Conservation (phyloP, 306 rosid species). For the Lathyrus sativus region DNA sequence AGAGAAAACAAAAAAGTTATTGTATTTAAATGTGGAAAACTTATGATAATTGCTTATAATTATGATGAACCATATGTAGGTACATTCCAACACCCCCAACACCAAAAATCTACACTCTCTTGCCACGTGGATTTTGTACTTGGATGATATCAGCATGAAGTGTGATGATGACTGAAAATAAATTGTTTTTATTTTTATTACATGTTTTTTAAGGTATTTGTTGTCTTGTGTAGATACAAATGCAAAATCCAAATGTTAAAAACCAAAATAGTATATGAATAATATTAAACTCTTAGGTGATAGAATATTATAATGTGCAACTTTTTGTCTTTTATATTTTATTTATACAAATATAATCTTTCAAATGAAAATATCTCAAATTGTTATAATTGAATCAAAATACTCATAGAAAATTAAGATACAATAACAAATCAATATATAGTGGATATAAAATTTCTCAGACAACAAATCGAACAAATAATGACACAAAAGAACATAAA, state of each 20-base stretch:
- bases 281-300: neutral
- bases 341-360: no score
- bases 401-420: no score
- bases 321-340: no score
- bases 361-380: no score
- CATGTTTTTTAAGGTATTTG: neutral
- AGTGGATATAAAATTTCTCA: no score
- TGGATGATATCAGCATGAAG: constrained; percentile 91
- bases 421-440: no score
- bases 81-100: constrained; percentile 51
- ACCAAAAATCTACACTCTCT: constrained; percentile 56
- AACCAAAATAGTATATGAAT: neutral
- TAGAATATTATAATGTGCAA: neutral
- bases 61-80: constrained; percentile 46
- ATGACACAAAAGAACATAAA: no score
- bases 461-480: no score
- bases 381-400: no score
- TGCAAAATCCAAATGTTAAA: neutral
- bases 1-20: constrained; percentile 42
- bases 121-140: constrained; percentile 67
- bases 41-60: constrained; percentile 47
- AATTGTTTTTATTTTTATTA: neutral
- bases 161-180: constrained; percentile 62
- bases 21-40: constrained; percentile 36
- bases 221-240: neutral